Base-by-base conservation (phyloP, 176 grass and related monocot genomes). In the Juncus inflexus region DNA sequence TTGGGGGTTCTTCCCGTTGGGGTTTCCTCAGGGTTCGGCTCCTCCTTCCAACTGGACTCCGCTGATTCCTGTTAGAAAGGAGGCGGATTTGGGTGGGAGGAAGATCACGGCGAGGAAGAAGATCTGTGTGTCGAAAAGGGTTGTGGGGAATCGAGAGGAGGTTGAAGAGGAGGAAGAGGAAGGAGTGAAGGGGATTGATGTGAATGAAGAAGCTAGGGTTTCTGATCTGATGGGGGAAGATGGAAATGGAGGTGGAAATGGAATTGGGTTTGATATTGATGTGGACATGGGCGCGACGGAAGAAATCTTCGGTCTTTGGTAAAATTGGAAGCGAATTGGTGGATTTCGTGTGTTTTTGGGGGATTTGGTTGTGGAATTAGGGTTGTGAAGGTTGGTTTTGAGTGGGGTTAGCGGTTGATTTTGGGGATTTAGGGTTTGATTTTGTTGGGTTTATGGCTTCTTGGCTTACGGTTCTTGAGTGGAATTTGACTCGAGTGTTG, bases 1-100 rank as follows among this genome's bases (percentile, higher is more conserved):
- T 35, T 99, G 95, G 95, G 94, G 95, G 0, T 99, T 99, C 89
- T 84, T 90, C 58, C 95, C 94, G 2, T 86, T 99, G 7, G 95
- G 95, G 47, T 94, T 82, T 7, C 94, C 85, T 42, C 78, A 59
- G 35, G 72, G 70, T 0, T 50, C 79, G n/a, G 74, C 87, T 76
- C 45, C 83, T 37, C 67, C 40, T 72, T 12, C 52, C 37, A 78
- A 77, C 63, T 90, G 80, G 89, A 77, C 86, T 69, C 95, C 89
- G 2, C 81, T 99, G 72, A 73, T 76, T 61, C 90, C 82, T 50
- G 79, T 60, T 41, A 56, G 75, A 47, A 69, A 76, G 35, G 28
- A 78, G 0, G 70, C 40, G 12, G 67, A 50, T 77, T 58, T 5
- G 7, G 74, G 19, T 54, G 60, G 54, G 7, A 77, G 69, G 92